Evolutionary conservation across 1,284 basidiomycete species (phyloP).

Genomic region (Cryptococcus sp.): DNA sequence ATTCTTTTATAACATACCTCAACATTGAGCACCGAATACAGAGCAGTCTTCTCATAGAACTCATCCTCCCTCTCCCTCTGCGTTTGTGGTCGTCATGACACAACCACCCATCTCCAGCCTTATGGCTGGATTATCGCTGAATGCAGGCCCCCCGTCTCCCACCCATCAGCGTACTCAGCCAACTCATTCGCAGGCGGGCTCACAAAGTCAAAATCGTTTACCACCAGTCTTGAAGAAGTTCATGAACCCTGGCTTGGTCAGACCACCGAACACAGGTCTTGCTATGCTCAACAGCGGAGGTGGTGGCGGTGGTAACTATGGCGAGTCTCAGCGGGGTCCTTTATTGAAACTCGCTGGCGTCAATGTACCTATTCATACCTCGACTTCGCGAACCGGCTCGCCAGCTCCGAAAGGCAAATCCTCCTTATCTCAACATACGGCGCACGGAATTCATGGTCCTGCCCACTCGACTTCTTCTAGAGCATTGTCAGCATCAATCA

Average conservation of each 20-base stretch:
- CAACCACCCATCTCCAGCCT: slow-evolving; percentile 20
- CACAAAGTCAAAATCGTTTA: slow-evolving; percentile 41
- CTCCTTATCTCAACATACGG: slow-evolving; percentile 36
- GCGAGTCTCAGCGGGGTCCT: slow-evolving; percentile 37
- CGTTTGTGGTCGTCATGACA: slow-evolving; percentile 20
- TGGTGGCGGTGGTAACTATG: slow-evolving; percentile 6
- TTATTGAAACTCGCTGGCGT: slow-evolving; percentile 47
- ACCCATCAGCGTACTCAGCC: slow-evolving; percentile 11
- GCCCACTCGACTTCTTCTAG: slow-evolving; percentile 47
- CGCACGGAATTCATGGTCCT: slow-evolving; percentile 51
- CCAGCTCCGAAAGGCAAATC: slow-evolving; percentile 21
- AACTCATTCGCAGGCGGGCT: slow-evolving; percentile 1
- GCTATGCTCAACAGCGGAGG: slow-evolving; percentile 10
- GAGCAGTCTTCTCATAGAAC: not conserved
- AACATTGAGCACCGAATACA: not conserved
- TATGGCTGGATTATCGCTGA: slow-evolving; percentile 33
- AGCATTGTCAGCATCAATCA: slow-evolving; percentile 29
- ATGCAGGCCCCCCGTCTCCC: slow-evolving; percentile 8
- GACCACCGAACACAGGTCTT: slow-evolving; percentile 46
- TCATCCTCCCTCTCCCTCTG: not conserved
- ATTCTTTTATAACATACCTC: no score
- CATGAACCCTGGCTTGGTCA: slow-evolving; percentile 49
- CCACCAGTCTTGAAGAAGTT: slow-evolving; percentile 52
- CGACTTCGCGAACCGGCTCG: not conserved
- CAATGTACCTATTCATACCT: slow-evolving; percentile 26